Evolutionary conservation across 495 filamentous ascomycete species (phyloP).

Genomic region (Aspergillus heteromorphus): DNA sequence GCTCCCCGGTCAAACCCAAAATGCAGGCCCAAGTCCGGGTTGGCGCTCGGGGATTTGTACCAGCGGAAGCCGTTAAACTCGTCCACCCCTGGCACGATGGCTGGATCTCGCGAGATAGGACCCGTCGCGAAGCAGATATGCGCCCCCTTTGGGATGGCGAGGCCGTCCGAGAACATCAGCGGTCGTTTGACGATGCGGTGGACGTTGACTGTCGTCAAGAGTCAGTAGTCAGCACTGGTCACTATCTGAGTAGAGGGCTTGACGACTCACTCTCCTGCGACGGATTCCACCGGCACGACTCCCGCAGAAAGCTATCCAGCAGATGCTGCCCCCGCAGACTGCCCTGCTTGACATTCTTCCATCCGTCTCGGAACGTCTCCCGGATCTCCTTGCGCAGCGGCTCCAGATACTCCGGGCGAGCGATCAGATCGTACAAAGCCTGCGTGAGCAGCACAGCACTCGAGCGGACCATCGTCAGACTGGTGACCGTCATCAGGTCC

Average conservation of each 20-base stretch:
- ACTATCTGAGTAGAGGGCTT: no score
- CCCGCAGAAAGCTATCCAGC: conserved; percentile 36
- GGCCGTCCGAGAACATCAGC: conserved; percentile 24
- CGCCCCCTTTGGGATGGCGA: conserved; percentile 22
- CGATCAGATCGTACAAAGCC: conserved; percentile 28
- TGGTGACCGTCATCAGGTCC: conserved; percentile 24
- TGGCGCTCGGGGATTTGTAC: conserved; percentile 20
- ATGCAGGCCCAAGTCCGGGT: conserved; percentile 22
- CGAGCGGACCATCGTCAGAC: conserved; percentile 29
- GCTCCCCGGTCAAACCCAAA: conserved; percentile 32
- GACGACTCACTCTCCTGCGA: conserved; percentile 32
- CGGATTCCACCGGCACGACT: conserved; percentile 31
- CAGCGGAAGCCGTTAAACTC: conserved; percentile 35
- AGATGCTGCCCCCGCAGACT: conserved; percentile 14
- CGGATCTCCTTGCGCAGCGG: conserved; percentile 28
- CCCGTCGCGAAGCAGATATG: conserved; percentile 33
- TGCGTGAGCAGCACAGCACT: conserved; percentile 31
- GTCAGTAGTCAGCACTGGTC: no score
- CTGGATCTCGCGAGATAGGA: conserved; percentile 27
- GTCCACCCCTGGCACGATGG: conserved; percentile 14
- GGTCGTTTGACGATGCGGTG: conserved; percentile 23
- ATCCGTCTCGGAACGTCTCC: conserved; percentile 18
- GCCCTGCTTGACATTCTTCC: conserved; percentile 19
- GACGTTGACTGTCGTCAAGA: conserved; percentile 5
- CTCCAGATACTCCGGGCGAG: conserved; percentile 23